Evolutionary conservation across 2,329 filamentous ascomycete genomes (phyloP).

Genomic region (Colletotrichum echinochloae): DNA sequence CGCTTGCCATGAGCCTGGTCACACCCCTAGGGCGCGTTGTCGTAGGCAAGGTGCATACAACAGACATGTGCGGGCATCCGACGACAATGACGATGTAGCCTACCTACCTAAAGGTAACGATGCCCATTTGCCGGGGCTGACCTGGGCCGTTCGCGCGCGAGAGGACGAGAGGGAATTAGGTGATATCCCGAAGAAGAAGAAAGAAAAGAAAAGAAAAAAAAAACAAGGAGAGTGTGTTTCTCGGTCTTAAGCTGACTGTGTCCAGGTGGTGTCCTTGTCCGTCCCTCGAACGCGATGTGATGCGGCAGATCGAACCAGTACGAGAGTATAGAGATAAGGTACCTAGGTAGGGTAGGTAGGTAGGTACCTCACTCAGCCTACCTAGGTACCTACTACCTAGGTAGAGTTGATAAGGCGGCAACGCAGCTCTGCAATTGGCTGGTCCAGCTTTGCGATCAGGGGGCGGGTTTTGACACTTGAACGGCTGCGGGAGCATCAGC

Average conservation of each 20-base stretch:
- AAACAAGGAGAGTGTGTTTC: neutral
- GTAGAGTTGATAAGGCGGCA: slow-evolving; percentile 1
- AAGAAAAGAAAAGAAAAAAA: too few relatives aligned
- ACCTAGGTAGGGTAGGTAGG: too few relatives aligned
- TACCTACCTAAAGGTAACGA: too few relatives aligned
- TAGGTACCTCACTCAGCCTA: too few relatives aligned
- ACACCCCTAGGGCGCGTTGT: slow-evolving; percentile 29
- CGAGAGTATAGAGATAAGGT: neutral
- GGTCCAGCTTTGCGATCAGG: neutral
- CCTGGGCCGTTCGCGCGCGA: slow-evolving; percentile 5
- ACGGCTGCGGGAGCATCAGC: slow-evolving; percentile 2
- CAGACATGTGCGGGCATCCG: slow-evolving; percentile 25
- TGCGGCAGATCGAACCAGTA: too few relatives aligned
- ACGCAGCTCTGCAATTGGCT: neutral
- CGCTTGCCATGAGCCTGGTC: slow-evolving; percentile 32
- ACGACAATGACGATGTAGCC: neutral
- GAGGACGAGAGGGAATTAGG: neutral
- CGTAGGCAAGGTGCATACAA: slow-evolving; percentile 25
- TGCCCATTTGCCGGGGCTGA: neutral
- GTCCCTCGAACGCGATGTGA: neutral
- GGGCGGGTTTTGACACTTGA: neutral
- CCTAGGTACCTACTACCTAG: too few relatives aligned
- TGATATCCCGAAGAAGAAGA: too few relatives aligned
- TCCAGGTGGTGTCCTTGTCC: neutral
- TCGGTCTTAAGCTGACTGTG: neutral